These are phyloP conservation scores for Lipomyces sp. DNA, from an alignment of 805 yeast species.

Conservation along the genomic window DNA sequence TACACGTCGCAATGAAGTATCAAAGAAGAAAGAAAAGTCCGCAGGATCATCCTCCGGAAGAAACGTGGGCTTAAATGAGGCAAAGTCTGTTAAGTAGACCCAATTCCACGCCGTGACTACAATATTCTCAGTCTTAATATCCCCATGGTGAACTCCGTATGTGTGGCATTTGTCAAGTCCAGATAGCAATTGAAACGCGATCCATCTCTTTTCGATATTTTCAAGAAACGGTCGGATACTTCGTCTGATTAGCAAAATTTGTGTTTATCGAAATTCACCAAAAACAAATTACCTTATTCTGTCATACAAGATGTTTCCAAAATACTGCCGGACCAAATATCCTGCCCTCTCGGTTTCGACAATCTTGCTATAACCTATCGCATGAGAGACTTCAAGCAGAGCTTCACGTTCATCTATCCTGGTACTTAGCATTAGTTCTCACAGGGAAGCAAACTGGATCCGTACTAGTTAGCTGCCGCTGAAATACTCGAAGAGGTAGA, in stretches of 20 bases:
- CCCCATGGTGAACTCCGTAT: conserved; percentile 76
- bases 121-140: conserved; percentile 87
- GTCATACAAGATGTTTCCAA: conserved; percentile 83
- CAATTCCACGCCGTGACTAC: conserved; percentile 88
- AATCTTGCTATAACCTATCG: conserved; percentile 70
- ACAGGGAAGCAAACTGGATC: conserved; percentile 20
- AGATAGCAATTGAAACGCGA: conserved; percentile 77
- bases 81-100: conserved; percentile 80
- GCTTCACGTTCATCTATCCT: conserved; percentile 46
- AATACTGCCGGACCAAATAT: conserved; percentile 80
- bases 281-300: conserved; percentile 53
- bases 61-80: conserved; percentile 79
- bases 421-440: conserved; percentile 32
- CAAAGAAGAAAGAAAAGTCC: conserved; percentile 88
- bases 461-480: conserved; percentile 27
- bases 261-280: neutral
- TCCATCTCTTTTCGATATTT: conserved; percentile 79
- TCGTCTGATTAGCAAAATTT: conserved; percentile 28
- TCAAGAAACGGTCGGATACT: conserved; percentile 86
- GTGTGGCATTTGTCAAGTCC: conserved; percentile 68
- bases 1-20: conserved; percentile 80
- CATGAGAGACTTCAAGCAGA: conserved; percentile 61
- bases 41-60: conserved; percentile 94
- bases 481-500: conserved; percentile 31
- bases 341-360: conserved; percentile 92